phyloP scores from a whole-genome alignment of 805 yeast species.

The Kockiozyma suomiensis region DNA sequence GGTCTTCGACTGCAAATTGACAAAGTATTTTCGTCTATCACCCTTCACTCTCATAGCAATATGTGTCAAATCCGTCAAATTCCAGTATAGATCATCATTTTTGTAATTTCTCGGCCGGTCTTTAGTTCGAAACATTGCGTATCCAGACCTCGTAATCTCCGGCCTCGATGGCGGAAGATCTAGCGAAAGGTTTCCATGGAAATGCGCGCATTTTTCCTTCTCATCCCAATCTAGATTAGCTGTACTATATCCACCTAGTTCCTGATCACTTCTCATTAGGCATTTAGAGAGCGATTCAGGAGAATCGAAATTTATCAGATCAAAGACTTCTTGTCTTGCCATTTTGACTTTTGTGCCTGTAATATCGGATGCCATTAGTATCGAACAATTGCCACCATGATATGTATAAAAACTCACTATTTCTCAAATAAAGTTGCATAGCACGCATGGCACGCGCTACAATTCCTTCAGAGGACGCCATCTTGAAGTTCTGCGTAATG shows the following conservation, averaged over 20 bases:
- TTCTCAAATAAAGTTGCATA: not conserved
- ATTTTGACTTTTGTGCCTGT: constrained; percentile 12
- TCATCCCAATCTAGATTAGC: constrained; percentile 52
- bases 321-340: constrained; percentile 39
- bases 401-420: not conserved
- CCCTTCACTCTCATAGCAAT: constrained; percentile 52
- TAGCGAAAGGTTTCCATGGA: constrained; percentile 69
- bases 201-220: constrained; percentile 56
- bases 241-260: constrained; percentile 77
- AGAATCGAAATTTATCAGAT: constrained; percentile 62
- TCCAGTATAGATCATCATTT: constrained; percentile 55
- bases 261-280: constrained; percentile 69
- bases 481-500: too few species aligned
- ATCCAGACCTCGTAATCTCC: constrained; percentile 64
- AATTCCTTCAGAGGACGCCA: constrained; percentile 1
- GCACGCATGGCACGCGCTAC: constrained; percentile 14
- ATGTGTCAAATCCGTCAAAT: constrained; percentile 65
- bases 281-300: constrained; percentile 54
- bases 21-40: constrained; percentile 62
- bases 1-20: constrained; percentile 80
- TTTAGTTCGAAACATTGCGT: constrained; percentile 81
- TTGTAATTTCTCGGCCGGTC: constrained; percentile 57
- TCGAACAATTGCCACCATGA: too few species aligned
- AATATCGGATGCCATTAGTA: not conserved
- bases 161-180: constrained; percentile 69